Base-by-base conservation (phyloP, 148 eudicot genomes). In the Vaccinium darrowii region DNA sequence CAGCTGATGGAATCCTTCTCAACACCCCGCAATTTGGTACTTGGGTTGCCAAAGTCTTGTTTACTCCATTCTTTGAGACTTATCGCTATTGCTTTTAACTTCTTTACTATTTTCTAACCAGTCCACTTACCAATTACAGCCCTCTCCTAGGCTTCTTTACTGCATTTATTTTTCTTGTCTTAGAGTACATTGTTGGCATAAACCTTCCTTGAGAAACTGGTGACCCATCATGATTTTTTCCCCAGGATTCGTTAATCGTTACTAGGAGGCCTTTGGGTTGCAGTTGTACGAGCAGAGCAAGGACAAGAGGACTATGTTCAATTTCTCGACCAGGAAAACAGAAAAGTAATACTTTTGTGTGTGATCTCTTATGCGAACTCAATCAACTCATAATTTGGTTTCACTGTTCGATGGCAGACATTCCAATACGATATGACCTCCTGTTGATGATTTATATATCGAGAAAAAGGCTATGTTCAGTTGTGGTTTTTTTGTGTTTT, bases 191-290 rank as follows among this genome's bases (percentile, higher is more conserved):
- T 36, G 4, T 36, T 36, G 39, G 39, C 39, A 36, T 39, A 39
- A 39, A 39, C 0, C 43, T 39, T 39, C 5, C 43, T 39, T 4
- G 43, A 39, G 43, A 2, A 39, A 39, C 43, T 39, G 4, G 4
- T 39, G 43, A 39, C 47, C 52, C 53, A 33, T 69, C 30, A n/a
- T 16, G 53, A 62, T 79, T 79, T 58, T 76, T 18, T 58, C 49
- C 63, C 52, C 90, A 94, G 94, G 97, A 36, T 92, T 94, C 82
- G 93, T 91, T 69, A 92, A n/a, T n/a, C n/a, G n/a, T n/a, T n/a
- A n/a, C 94, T 9, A 90, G 94, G 82, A 89, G 97, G 88, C 97
- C 97, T 73, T 87, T 94, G 86, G 90, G 23, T 87, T 94, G 88
- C 93, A 94, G 78, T 85, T 94, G 23, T 74, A 90, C 87, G 88